Conservation (phyloP, 495 filamentous ascomycete genomes). For the Letharia lupina region DNA sequence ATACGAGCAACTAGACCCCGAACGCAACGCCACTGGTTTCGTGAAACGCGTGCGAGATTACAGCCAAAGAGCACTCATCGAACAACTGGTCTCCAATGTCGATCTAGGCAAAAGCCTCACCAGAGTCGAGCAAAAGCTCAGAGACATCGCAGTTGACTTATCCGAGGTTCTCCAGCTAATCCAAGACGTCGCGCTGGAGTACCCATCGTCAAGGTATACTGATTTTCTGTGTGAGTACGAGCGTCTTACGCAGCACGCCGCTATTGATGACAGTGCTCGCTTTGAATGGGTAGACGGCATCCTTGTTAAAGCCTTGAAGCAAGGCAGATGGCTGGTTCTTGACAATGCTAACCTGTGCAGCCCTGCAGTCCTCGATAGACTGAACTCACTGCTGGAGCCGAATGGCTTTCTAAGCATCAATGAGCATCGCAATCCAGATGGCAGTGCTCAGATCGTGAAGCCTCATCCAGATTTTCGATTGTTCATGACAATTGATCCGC, state of each 20-base stretch:
- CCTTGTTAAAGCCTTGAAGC: constrained; percentile 75
- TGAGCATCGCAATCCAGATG: constrained; percentile 76
- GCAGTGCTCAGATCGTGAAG: constrained; percentile 66
- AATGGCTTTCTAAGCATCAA: constrained; percentile 83
- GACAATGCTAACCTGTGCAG: constrained; percentile 97
- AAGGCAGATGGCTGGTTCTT: constrained; percentile 86
- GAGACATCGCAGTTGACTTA: not conserved
- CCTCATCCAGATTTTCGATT: constrained; percentile 85
- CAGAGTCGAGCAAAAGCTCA: constrained; percentile 1
- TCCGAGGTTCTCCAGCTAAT: constrained; percentile 1
- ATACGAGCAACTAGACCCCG: constrained; percentile 86
- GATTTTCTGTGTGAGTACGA: constrained; percentile 26
- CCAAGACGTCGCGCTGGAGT: not conserved
- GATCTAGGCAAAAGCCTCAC: not conserved
- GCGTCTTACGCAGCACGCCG: constrained; percentile 36
- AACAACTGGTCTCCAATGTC: constrained; percentile 3
- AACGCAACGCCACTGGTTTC: constrained; percentile 53
- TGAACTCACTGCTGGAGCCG: constrained; percentile 91
- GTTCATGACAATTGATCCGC: constrained; percentile 90
- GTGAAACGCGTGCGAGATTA: constrained; percentile 42
- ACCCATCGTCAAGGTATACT: constrained; percentile 28
- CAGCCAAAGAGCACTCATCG: constrained; percentile 2
- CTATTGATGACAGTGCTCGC: constrained; percentile 47
- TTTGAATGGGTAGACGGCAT: constrained; percentile 97
- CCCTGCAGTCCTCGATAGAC: constrained; percentile 83